Evolutionary conservation across 2,329 filamentous ascomycete genomes (phyloP), one percentile per base, ranked within the genome.

Genomic region (Fusarium setosum): DNA sequence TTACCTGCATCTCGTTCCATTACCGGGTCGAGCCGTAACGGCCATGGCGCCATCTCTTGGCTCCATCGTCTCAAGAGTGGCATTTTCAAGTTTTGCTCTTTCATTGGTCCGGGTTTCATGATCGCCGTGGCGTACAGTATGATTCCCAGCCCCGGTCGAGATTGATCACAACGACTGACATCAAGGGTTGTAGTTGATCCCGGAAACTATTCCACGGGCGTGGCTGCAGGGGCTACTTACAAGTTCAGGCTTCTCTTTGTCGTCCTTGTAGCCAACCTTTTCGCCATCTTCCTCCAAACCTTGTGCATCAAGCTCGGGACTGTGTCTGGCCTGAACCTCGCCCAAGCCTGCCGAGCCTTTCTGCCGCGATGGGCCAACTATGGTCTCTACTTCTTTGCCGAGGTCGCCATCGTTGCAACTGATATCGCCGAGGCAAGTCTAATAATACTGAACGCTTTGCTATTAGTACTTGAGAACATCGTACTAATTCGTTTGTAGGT

Each of bases 121-220:
- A 81, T 88, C 32, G 80, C 85, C 6, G 85, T 88, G 31, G 85
- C 85, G 3, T 88, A 87, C 74, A 88, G 83, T 84, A 74, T 68
- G 82, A 76, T 12, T 4, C 3, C 41, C 15, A 48, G 29, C 24
- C 23, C 17, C 10, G 6, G 18, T 7, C n/a, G 15, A 17, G 9
- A 51, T 6, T 37, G 26, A 37, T 20, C 20, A 29, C 15, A 12
- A 41, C 7, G 2, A 40, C 63, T 63, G 32, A 66, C 38, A 37
- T 20, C 9, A 11, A 13, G 20, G 29, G 17, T 7, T 34, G 32
- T 45, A 84, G 82, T 87, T 66, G 86, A 88, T 62, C 86, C 83
- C 49, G 88, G 88, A 59, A 92, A 92, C 75, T 92, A 92, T 73
- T 83, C 90, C 1, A 92, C 90, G 18, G 90, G 90, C 74, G 86